Base-by-base conservation (phyloP, 2,329 filamentous ascomycete species). In the Calonectria pseudoturangicola region DNA sequence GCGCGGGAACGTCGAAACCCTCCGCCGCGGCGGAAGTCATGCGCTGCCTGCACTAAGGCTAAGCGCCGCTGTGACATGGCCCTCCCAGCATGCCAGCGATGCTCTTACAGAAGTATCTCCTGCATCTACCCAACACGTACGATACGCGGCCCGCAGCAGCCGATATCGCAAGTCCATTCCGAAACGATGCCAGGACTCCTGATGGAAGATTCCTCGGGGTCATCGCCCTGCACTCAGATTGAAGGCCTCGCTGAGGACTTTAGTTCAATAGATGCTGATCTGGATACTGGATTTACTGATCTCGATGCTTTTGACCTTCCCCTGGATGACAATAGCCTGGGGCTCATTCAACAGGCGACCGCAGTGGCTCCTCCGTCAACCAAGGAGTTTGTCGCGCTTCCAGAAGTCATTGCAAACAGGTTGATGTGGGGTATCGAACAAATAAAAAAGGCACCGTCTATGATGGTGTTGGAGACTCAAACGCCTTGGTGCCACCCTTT, bases 51-150 rank as follows among this genome's bases (percentile, higher is more conserved):
- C 82, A 89, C 87, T 60, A 87, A 86, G 76, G 86, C 89, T 28
- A 92, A 92, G 80, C 86, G 90, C 16, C 88, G 87, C 60, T 92
- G 90, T 79, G 88, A 90, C 74, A 85, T 88, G 45, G 85, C 84
- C 21, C 78, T 85, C 16, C 90, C 90, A 2, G 78, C 84, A 15
- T 92, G 90, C 75, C 81, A 86, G 18, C 86, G 90, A 51, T 92
- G 90, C 77, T 79, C 81, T 0, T 86, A 87, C 69, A 86, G 89
- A 33, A 81, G 82, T 2, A 79, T 91, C 1, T 63, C 78, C 0
- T 92, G 90, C 80, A 77, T 84, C 5, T 91, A 91, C 73, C 84
- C 83, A n/a, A 43, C 18, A 2, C 54, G 39, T 4, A 3, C 30
- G 13, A 39, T 16, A 16, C 30, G 69, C 12, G n/a, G 13, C 16